Conservation (phyloP, 2,329 filamentous ascomycete genomes). For the Tolypocladium ovalisporum region DNA sequence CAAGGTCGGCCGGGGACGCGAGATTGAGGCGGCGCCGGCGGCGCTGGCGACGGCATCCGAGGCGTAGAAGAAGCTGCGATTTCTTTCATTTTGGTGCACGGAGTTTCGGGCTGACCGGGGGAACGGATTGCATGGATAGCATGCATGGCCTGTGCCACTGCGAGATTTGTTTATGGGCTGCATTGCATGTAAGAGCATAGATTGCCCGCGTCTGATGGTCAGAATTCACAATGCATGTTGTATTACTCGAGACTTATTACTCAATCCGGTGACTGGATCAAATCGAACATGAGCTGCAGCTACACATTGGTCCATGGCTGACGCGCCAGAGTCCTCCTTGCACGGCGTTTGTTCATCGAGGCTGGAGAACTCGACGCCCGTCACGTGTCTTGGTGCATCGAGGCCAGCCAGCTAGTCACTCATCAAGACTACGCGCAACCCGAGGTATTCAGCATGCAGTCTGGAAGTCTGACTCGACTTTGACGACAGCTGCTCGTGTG, state of each 20-base stretch:
- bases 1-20: background rate
- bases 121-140: conserved; percentile 1
- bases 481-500: too few relatives aligned
- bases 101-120: background rate
- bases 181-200: background rate
- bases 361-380: too few relatives aligned
- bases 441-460: too few relatives aligned
- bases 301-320: too few relatives aligned
- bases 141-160: background rate
- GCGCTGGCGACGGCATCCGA: background rate
- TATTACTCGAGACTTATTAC: background rate
- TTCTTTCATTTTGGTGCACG: background rate
- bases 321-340: too few relatives aligned
- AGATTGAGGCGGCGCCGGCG: background rate
- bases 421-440: too few relatives aligned
- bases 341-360: too few relatives aligned
- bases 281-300: too few relatives aligned
- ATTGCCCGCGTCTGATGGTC: background rate
- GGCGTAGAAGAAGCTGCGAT: background rate
- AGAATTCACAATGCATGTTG: background rate
- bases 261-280: background rate
- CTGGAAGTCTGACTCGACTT: too few relatives aligned
- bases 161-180: background rate
- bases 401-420: too few relatives aligned
- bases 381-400: too few relatives aligned